phyloP scores from a whole-genome alignment of 306 rosid genomes.

The Cicer cuneatum region DNA sequence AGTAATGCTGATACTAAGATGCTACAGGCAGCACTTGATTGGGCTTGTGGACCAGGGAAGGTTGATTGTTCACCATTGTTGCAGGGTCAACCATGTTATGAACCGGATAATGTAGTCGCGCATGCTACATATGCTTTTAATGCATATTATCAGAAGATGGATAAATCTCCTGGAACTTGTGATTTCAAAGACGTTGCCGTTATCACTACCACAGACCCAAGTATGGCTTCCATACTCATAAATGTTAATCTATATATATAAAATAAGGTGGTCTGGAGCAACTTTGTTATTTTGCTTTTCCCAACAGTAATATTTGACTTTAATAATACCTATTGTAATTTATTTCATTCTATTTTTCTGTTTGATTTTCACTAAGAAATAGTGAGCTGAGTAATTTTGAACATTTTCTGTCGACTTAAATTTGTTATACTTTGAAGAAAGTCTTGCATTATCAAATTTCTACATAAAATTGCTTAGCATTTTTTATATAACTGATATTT shows the following conservation, averaged over 20 bases:
- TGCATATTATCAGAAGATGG: conserved; percentile 84
- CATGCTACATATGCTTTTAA: conserved; percentile 90
- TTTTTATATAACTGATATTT: conserved; percentile 39
- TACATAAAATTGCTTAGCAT: not conserved
- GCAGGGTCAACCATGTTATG: conserved; percentile 83
- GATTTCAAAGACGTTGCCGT: conserved; percentile 96
- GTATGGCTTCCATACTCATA: conserved; percentile 51
- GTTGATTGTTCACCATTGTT: conserved; percentile 83
- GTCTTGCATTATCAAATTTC: not conserved
- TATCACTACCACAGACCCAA: conserved; percentile 89
- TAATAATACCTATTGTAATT: no score
- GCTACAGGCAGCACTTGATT: conserved; percentile 94
- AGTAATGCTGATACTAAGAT: conserved; percentile 68
- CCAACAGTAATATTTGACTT: no score
- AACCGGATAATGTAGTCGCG: conserved; percentile 74
- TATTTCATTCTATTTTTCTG: no score
- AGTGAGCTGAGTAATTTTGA: no score
- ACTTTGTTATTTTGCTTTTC: no score
- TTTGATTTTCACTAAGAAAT: no score
- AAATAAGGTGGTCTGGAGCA: no score
- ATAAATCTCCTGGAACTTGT: conserved; percentile 78
- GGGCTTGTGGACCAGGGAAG: conserved; percentile 99
- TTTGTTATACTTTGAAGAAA: conserved; percentile 18
- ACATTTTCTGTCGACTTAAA: not conserved
- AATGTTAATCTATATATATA: no score